phyloP scores from a whole-genome alignment of 805 yeast species.

The Candida krabiensis region DNA sequence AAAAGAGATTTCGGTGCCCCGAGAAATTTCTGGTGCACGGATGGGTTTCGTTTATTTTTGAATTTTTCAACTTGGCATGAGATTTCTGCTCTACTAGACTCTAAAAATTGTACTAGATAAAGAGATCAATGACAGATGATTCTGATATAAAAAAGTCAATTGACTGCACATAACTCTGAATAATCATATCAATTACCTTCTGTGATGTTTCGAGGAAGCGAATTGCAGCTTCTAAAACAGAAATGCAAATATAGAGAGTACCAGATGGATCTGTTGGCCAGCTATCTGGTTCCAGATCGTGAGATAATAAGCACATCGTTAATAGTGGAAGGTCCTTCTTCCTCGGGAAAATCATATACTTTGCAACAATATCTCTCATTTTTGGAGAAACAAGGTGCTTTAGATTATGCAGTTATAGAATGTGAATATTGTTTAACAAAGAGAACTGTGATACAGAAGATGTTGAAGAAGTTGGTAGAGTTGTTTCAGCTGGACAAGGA shows the following conservation, averaged over 20 bases:
- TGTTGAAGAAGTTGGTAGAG: conserved; percentile 34
- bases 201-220: too few species aligned
- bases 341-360: conserved; percentile 48
- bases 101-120: too few species aligned
- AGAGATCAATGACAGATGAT: too few species aligned
- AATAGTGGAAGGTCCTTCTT: conserved; percentile 47
- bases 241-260: conserved; percentile 28
- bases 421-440: conserved; percentile 48
- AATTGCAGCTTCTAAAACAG: not conserved
- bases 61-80: too few species aligned
- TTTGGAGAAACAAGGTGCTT: conserved; percentile 15
- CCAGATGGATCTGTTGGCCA: conserved; percentile 37
- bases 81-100: too few species aligned
- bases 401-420: conserved; percentile 34
- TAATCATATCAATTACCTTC: too few species aligned
- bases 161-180: too few species aligned
- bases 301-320: conserved; percentile 36
- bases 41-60: too few species aligned
- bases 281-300: conserved; percentile 34
- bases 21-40: too few species aligned
- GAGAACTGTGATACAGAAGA: conserved; percentile 41
- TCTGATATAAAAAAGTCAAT: too few species aligned
- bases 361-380: conserved; percentile 33
- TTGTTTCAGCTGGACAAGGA: conserved; percentile 7
- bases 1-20: too few species aligned